These are phyloP conservation scores for Aspergillus oerlinghausenensis DNA, from an alignment of 2,329 filamentous ascomycete genomes.

Conservation along the genomic window DNA sequence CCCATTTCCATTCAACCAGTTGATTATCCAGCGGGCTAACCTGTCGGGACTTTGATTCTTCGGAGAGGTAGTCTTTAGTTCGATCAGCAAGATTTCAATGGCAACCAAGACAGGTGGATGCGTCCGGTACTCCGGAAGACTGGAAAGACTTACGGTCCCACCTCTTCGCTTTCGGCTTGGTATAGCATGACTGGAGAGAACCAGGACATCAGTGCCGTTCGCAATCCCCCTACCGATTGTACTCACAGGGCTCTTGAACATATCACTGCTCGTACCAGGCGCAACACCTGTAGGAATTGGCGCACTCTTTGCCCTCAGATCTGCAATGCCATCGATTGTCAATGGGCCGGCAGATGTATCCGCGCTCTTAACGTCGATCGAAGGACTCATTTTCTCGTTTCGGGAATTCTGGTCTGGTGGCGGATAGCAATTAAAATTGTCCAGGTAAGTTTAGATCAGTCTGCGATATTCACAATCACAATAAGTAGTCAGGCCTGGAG, in stretches of 20 bases:
- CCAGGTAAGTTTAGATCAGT: background rate
- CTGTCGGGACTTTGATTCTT: conserved; percentile 55
- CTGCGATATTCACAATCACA: background rate
- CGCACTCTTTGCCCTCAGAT: conserved; percentile 62
- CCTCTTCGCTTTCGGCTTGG: conserved; percentile 71
- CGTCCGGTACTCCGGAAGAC: background rate
- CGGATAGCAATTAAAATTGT: background rate
- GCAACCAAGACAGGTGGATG: background rate
- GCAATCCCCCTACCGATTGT: background rate
- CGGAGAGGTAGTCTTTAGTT: conserved; percentile 51
- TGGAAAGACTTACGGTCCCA: conserved; percentile 69
- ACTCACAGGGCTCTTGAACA: conserved; percentile 72
- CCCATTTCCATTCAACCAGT: background rate
- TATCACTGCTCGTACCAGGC: conserved; percentile 70
- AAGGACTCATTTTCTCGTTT: conserved; percentile 23
- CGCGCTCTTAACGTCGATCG: conserved; percentile 16
- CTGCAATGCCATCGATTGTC: conserved; percentile 62
- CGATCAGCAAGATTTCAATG: background rate
- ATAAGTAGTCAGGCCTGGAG: background rate
- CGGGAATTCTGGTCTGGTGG: background rate
- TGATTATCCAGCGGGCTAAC: conserved; percentile 17
- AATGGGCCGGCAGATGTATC: conserved; percentile 38
- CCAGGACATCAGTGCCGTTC: conserved; percentile 13
- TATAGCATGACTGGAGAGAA: conserved; percentile 34
- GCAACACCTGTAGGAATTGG: conserved; percentile 71